Percentiles rank a stretch among this genome's conserved stretches.
Evolutionary conservation across 768 basidiomycete genomes (phyloP).

Genomic region (Suillus tomentosus): DNA sequence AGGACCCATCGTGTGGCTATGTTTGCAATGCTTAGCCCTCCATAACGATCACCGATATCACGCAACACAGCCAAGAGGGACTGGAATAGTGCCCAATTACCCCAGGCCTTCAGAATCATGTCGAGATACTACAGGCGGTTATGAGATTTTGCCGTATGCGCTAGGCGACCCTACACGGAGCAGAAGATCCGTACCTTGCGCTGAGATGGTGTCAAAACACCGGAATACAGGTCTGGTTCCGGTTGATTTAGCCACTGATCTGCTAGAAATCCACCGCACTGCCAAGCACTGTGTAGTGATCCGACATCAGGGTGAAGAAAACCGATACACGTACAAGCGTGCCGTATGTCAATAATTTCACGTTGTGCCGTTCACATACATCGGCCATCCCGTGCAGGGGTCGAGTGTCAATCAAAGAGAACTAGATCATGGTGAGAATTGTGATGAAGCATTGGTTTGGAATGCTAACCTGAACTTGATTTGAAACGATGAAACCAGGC

Average conservation of each 20-base stretch:
- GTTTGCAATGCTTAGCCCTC: slow-evolving; percentile 69
- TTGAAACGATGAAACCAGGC: slow-evolving; percentile 71
- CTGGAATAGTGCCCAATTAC: slow-evolving; percentile 77
- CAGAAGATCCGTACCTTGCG: slow-evolving; percentile 58
- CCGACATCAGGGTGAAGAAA: slow-evolving; percentile 13
- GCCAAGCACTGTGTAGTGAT: slow-evolving; percentile 13
- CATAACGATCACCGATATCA: slow-evolving; percentile 66
- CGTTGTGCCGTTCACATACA: slow-evolving; percentile 68
- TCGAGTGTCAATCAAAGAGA: slow-evolving; percentile 79
- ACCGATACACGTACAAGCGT: slow-evolving; percentile 56
- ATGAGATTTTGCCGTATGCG: slow-evolving; percentile 4
- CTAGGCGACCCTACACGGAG: not conserved
- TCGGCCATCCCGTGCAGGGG: slow-evolving; percentile 77
- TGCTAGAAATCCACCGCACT: slow-evolving; percentile 85
- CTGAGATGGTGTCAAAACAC: slow-evolving; percentile 75
- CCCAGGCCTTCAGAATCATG: slow-evolving; percentile 80
- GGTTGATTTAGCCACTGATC: slow-evolving; percentile 70
- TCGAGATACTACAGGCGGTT: slow-evolving; percentile 68
- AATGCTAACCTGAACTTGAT: slow-evolving; percentile 73
- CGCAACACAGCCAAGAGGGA: slow-evolving; percentile 58
- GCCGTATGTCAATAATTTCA: slow-evolving; percentile 82
- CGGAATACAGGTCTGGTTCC: slow-evolving; percentile 73
- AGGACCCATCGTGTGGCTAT: slow-evolving; percentile 83
- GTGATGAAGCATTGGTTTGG: not conserved
- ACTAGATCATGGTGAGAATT: slow-evolving; percentile 44